Base-by-base conservation (phyloP, 768 basidiomycete genomes). In the Pleurotus tuber-regium region DNA sequence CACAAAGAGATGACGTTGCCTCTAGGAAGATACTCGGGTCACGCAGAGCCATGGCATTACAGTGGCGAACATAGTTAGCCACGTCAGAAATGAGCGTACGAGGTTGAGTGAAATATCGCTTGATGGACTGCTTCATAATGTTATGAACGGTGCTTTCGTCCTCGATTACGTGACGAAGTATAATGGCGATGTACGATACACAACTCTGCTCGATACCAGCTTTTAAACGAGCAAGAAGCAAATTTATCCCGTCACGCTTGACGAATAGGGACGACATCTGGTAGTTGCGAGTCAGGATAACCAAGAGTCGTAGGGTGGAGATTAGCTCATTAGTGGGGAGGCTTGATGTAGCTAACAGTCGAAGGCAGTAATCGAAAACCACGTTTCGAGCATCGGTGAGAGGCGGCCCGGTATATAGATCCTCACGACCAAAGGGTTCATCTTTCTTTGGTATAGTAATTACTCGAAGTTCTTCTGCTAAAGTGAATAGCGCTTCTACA, bases 141-240 rank as follows among this genome's bases (percentile, higher is more conserved):
- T 71, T 73, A 51, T 82, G 78, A 36, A 98, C 64, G 6, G 77
- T 78, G 2, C 70, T 62, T 2, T 75, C 60, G 56, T 94, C 91
- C 68, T 99, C 97, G 43, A 95, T 82, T 47, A 92, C 70, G 63
- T 99, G 97, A 5, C 97, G 87, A n/a, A 98, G 73, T 54, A 98
- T 88, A 60, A 87, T 89, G 35, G 86, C 84, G 49, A 93, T 80
- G 65, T 93, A 92, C 0, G 89, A 84, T 40, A 92, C 91, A 56
- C 85, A 87, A 16, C 87, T 85, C 24, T 74, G 66, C 7, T 84
- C 81, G 12, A 84, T 76, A 0, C 83, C 72, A 14, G 73, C 69
- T 57, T 81, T 80, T 57, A 94, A 73, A 25, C 85, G 80, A 49
- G 77, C 74, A 69, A 96, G 84, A 16, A 97, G 72, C 16, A 75